A percentile compares a stretch with the other conserved stretches of the same genome.
Conservation (phyloP, 441 rosid species). For the Populus hybrid region DNA sequence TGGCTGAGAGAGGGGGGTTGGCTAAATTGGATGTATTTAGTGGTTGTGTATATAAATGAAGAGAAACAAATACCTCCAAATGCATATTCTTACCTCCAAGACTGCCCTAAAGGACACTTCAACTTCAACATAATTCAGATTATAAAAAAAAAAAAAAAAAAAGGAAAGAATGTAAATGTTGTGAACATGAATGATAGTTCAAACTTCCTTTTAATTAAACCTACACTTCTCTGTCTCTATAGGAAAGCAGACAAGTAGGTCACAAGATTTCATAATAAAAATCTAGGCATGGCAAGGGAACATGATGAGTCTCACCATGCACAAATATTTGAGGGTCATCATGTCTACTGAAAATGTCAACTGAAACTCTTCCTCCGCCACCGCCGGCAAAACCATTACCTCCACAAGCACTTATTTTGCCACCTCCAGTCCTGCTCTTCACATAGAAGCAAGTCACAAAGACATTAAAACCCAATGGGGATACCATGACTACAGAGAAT, state of each 20-base stretch:
- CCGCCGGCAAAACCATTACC: constrained; percentile 97
- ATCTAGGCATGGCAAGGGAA: neutral
- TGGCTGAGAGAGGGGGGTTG: neutral
- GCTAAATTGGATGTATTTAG: no score
- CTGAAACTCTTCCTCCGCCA: constrained; percentile 97
- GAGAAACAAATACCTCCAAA: neutral
- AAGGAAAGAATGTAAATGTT: neutral
- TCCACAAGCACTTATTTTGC: constrained; percentile 90
- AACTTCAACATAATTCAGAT: neutral
- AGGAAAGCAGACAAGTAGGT: neutral
- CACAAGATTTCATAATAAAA: neutral
- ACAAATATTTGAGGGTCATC: constrained; percentile 84
- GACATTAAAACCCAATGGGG: constrained; percentile 16
- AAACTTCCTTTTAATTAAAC: neutral
- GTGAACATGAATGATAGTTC: neutral
- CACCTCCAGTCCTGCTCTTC: constrained; percentile 90
- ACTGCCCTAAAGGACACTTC: neutral
- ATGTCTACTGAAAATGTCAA: constrained; percentile 93
- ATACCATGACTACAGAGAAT: constrained; percentile 5
- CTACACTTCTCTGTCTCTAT: neutral
- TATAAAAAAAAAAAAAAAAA: neutral
- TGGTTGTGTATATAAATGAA: neutral
- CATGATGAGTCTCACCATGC: constrained; percentile 60
- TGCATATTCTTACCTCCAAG: neutral
- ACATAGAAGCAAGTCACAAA: constrained; percentile 31